Evolutionary conservation across 805 yeast genomes (phyloP), one percentile per base, ranked within the genome.

Genomic region (Candida nemodendra): DNA sequence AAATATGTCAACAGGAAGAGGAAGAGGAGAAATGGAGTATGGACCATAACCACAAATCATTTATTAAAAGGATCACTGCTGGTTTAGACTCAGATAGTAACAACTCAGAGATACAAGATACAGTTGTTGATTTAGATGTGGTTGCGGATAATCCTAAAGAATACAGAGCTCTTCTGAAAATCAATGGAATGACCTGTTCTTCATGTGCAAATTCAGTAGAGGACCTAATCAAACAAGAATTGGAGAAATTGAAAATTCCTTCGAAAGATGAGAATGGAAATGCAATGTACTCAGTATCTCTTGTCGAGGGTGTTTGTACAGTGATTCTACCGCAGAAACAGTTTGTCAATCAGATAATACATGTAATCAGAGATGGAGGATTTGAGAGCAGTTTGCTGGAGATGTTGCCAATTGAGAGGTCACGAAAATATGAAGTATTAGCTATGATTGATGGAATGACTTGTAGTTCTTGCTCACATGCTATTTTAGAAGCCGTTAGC

Each of bases 401-500:
- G 46, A 64, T 82, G 7, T 54, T 79, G 16, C 89, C 87, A 1
- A 71, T 80, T 3, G 70, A 70, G 22, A 63, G 74, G 23, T 64
- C 76, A 5, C 51, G 64, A 5, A 72, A 69, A 38, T 73, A 65
- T 48, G 72, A 71, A 48, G 74, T 81, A 7, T 64, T 69, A 9
- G 88, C 87, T 1, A 61, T 78, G 0, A 76, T 84, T 30, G 84
- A 82, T 9, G 91, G 90, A 3, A 82, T 84, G 57, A 78, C 88
- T 0, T 84, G 91, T 61, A 79, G 84, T 6, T 77, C 87, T 0
- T 56, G 93, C 58, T 78, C 78, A 1, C 68, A 69, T 30, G 66
- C 89, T 0, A 75, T 84, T n/a, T 56, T 63, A 9, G 59, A 68
- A 11, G 71, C 76, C 21, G 76, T 65, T 18, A 57, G 54, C 19